These are phyloP conservation scores for Forsythia suspensa DNA, from an alignment of 257 asterid species.

Conservation along the genomic window DNA sequence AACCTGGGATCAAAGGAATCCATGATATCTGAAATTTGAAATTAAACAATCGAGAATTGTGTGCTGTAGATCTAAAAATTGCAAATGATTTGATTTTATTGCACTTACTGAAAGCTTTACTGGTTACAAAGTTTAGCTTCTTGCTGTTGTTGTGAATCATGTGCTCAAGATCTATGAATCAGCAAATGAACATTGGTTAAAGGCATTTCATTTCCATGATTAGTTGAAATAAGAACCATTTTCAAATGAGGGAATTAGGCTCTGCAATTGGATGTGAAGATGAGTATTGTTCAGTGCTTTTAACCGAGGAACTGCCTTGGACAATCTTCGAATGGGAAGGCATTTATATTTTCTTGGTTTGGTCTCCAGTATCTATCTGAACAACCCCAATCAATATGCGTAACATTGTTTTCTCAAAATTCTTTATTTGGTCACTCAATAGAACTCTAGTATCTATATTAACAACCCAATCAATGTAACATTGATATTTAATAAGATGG, in stretches of 20 bases:
- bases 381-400: slow-evolving; percentile 5
- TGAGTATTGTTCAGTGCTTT: background rate
- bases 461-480: background rate
- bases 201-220: slow-evolving; percentile 6
- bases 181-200: slow-evolving; percentile 17
- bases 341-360: background rate
- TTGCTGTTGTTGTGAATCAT: background rate
- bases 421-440: background rate
- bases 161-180: slow-evolving; percentile 16
- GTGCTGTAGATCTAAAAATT: slow-evolving; percentile 7
- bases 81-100: background rate
- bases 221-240: background rate
- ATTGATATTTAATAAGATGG: background rate
- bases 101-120: background rate
- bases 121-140: background rate
- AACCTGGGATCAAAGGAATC: slow-evolving; percentile 11
- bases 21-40: slow-evolving; percentile 3
- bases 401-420: background rate
- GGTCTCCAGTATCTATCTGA: background rate
- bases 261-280: background rate
- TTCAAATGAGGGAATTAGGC: background rate
- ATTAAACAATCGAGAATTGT: slow-evolving; percentile 11
- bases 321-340: background rate
- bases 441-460: background rate
- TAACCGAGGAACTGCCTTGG: background rate